Base-by-base conservation (phyloP, 805 yeast genomes). In the Candida peoriensis region DNA sequence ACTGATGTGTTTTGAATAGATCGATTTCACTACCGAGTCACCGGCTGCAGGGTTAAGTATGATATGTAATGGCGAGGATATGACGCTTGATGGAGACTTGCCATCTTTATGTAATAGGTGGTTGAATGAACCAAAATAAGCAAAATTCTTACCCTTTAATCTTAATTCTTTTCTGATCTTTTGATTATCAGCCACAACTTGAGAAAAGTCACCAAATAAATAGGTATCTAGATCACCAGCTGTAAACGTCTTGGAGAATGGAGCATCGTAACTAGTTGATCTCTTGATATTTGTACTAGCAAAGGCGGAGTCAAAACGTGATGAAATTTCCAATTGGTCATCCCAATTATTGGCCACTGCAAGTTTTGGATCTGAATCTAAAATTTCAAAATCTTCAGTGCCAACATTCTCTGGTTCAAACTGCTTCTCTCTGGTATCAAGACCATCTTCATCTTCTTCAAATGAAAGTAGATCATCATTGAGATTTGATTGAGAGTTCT, bases 391-490 rank as follows among this genome's bases (percentile, higher is more conserved):
- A 47, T 73, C 78, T 2, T 61, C 52, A 20, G 64, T 72, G 17
- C 61, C 62, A 12, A 71, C 58, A 38, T 76, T 75, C n/a, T 46
- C 45, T 0, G 90, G 90, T 54, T 83, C 93, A 51, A 74, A 83
- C 3, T 76, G 81, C 47, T 76, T 80, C 44, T 79, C 84, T 32
- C 70, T 65, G 6, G 80, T 66, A n/a, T 41, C 43, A 8, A 46
- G 54, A 4, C 46, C 52, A n/a, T 44, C 44, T 9, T 34, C 38
- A 25, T 50, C 50, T 22, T 40, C 38, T 10, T 38, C 36, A 30
- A 18, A 34, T 7, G 35, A 18, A 5, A 46, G 44, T 12, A 36
- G 31, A 12, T 24, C 38, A 12, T 34, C 43, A 22, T 13, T 18
- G n/a, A n/a, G n/a, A n/a, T n/a, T n/a, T 16, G 15, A 15, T 8